These are phyloP conservation scores for Selaginella tamariscina DNA, from an alignment of 75 land plant species.

Conservation along the genomic window DNA sequence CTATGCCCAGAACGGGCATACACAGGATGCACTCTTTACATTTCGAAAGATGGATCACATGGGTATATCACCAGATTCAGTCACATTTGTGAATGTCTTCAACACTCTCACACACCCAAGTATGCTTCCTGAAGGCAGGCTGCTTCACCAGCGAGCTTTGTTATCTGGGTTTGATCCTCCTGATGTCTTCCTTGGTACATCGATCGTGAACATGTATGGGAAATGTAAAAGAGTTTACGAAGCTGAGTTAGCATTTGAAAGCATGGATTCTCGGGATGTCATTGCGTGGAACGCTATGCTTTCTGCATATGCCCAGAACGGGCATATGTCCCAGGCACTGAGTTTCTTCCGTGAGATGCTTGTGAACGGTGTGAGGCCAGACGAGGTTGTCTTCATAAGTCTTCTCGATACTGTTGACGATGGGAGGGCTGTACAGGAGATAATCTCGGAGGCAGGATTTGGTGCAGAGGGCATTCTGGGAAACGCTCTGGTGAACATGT, in stretches of 20 bases:
- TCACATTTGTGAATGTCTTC: background rate
- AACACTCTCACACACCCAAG: background rate
- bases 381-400: conserved; percentile 24
- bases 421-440: background rate
- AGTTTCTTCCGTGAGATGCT: conserved; percentile 23
- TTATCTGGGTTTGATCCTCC: background rate
- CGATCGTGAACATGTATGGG: conserved; percentile 37
- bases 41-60: background rate
- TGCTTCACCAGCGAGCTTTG: background rate
- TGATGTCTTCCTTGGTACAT: conserved; percentile 30
- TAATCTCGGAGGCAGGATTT: background rate
- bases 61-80: background rate
- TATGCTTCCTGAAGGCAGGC: background rate
- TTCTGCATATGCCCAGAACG: conserved; percentile 30
- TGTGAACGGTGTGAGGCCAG: conserved; percentile 24
- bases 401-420: conserved; percentile 22
- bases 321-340: conserved; percentile 22
- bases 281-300: conserved; percentile 37
- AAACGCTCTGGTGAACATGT: background rate
- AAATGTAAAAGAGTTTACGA: conserved; percentile 32
- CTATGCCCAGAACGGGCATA: background rate
- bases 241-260: conserved; percentile 20
- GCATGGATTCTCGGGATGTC: conserved; percentile 23
- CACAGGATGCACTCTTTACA: background rate
- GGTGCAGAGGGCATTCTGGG: background rate